Evolutionary conservation across 345 rosid species (phyloP).

Genomic region (Dovyalis caffra): DNA sequence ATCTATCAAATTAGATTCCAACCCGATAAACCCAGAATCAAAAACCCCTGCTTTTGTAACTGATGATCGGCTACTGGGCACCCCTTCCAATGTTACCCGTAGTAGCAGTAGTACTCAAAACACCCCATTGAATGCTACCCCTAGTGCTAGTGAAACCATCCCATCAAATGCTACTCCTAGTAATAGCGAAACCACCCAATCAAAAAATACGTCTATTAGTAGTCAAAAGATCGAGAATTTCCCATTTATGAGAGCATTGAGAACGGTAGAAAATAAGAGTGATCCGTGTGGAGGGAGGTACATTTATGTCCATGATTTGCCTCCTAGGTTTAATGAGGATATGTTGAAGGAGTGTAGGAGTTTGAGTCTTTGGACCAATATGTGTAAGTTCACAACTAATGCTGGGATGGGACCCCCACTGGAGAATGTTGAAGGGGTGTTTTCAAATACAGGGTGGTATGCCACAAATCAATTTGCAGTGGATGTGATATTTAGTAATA

Average conservation of each 20-base stretch:
- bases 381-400: constrained; percentile 79
- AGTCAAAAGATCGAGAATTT: constrained; percentile 28
- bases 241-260: constrained; percentile 64
- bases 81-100: constrained; percentile 3
- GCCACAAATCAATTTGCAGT: constrained; percentile 88
- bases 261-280: constrained; percentile 65
- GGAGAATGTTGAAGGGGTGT: constrained; percentile 76
- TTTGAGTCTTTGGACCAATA: constrained; percentile 87
- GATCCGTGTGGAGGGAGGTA: constrained; percentile 87
- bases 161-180: neutral
- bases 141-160: neutral
- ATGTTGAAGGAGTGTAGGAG: constrained; percentile 81
- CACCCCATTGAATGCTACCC: no score
- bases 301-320: constrained; percentile 73
- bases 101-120: no score
- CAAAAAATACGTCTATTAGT: neutral
- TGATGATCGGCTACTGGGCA: constrained; percentile 6
- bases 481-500: constrained; percentile 73
- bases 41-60: constrained; percentile 27
- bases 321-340: constrained; percentile 76
- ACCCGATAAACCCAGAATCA: constrained; percentile 19
- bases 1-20: constrained; percentile 32
- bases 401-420: constrained; percentile 85
- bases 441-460: constrained; percentile 78
- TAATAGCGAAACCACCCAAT: neutral